Evolutionary conservation across 495 filamentous ascomycete genomes (phyloP).

Genomic region (Amorphotheca resinae): DNA sequence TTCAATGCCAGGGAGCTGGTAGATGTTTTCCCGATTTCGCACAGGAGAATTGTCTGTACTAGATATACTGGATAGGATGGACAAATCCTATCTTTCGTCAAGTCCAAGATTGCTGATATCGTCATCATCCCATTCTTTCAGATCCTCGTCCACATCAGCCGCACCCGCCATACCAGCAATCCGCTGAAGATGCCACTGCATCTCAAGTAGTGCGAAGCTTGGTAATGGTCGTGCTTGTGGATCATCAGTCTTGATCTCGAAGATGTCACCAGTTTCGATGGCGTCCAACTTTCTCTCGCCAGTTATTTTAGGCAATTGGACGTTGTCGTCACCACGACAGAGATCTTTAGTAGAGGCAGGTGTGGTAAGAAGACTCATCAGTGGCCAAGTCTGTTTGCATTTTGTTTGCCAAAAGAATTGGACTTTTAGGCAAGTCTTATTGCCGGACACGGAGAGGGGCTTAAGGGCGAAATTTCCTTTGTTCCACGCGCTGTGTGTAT

Average conservation of each 20-base stretch:
- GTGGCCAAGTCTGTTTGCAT: slow-evolving; percentile 1
- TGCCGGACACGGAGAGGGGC: slow-evolving; percentile 8
- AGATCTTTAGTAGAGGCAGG: slow-evolving; percentile 2
- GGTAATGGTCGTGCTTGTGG: slow-evolving; percentile 11
- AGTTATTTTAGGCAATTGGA: too few species aligned
- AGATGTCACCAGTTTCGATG: slow-evolving; percentile 10
- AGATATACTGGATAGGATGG: too few species aligned
- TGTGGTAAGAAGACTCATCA: slow-evolving; percentile 10
- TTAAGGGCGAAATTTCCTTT: slow-evolving; percentile 14
- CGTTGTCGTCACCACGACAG: too few species aligned
- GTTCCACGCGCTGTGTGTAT: slow-evolving; percentile 7
- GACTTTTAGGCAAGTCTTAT: slow-evolving; percentile 11
- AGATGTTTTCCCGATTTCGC: too few species aligned
- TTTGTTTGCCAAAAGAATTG: slow-evolving; percentile 19
- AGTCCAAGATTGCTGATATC: too few species aligned
- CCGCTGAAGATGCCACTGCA: slow-evolving; percentile 14
- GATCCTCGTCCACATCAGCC: slow-evolving; percentile 2
- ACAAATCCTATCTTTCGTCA: too few species aligned
- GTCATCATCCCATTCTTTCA: too few species aligned
- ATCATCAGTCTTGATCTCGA: slow-evolving; percentile 13
- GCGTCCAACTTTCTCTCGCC: neutral
- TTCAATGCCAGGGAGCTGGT: too few species aligned
- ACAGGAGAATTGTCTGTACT: too few species aligned
- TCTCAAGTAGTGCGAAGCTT: slow-evolving; percentile 12
- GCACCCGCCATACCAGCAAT: slow-evolving; percentile 11